Percentiles rank a stretch among this genome's conserved stretches.
Conservation (phyloP, 169 alveolate genomes). For the Cyclospora cayetanensis region DNA sequence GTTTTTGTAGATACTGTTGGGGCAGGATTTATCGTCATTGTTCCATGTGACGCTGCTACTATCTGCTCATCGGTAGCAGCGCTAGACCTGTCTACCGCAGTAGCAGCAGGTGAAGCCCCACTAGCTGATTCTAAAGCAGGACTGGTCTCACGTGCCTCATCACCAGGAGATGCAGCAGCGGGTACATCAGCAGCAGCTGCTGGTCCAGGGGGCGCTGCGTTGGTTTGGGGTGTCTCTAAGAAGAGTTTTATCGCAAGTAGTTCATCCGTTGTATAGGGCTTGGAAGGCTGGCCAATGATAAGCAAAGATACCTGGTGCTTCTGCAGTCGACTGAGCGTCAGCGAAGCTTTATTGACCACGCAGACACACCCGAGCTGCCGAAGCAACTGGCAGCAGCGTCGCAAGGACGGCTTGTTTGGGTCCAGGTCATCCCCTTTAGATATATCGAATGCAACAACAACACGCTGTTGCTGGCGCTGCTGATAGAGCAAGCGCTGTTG, state of each 20-base stretch:
- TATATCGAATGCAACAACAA: conserved; percentile 14
- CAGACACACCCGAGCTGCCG: conserved; percentile 23
- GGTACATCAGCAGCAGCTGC: neutral
- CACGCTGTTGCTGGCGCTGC: conserved; percentile 28
- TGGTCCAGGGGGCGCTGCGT: neutral
- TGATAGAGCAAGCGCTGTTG: too few relatives aligned
- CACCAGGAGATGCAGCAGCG: neutral
- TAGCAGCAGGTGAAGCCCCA: neutral
- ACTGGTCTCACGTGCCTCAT: too few relatives aligned
- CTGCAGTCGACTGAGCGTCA: neutral
- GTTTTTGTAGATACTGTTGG: neutral
- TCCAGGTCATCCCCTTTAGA: conserved; percentile 19
- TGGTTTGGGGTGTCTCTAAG: neutral
- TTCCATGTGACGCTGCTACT: neutral
- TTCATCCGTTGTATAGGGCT: conserved; percentile 33
- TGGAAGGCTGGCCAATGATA: conserved; percentile 23
- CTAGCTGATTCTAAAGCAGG: too few relatives aligned
- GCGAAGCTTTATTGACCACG: neutral
- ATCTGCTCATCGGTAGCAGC: neutral
- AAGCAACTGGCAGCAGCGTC: conserved; percentile 34
- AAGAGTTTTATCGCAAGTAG: conserved; percentile 10
- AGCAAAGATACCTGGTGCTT: conserved; percentile 22
- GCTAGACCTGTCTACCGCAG: neutral
- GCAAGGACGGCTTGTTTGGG: conserved; percentile 19
- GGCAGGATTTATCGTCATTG: neutral